phyloP scores from a whole-genome alignment of 1,284 basidiomycete species.

The Hymenochaete sp. region DNA sequence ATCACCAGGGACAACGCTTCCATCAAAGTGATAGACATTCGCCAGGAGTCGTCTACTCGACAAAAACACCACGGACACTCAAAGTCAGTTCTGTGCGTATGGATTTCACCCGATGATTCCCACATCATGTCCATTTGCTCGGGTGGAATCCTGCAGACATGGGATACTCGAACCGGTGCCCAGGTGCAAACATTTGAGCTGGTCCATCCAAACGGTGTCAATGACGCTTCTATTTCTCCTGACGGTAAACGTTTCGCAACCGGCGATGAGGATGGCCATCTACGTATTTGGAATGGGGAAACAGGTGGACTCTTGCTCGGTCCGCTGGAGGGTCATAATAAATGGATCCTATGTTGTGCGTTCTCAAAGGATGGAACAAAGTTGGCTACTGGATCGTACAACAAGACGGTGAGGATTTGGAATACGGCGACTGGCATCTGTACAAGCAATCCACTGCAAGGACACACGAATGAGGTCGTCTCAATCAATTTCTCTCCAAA shows the following conservation, averaged over 20 bases:
- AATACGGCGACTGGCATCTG: too few species aligned
- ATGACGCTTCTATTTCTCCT: constrained; percentile 6
- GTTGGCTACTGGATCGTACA: constrained; percentile 67
- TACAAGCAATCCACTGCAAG: neutral
- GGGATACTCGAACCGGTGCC: too few species aligned
- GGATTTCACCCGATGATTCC: too few species aligned
- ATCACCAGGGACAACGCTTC: too few species aligned
- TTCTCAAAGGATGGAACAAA: constrained; percentile 77
- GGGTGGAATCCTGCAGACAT: too few species aligned
- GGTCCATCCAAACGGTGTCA: too few species aligned
- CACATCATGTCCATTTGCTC: too few species aligned
- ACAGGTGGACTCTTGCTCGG: constrained; percentile 44
- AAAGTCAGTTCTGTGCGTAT: too few species aligned
- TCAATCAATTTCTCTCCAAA: constrained; percentile 3
- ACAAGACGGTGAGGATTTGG: constrained; percentile 76
- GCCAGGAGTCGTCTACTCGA: too few species aligned
- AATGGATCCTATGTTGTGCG: constrained; percentile 40
- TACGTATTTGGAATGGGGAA: constrained; percentile 92
- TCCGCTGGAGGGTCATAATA: constrained; percentile 72
- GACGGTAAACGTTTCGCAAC: constrained; percentile 19
- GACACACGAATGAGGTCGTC: neutral
- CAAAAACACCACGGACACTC: too few species aligned
- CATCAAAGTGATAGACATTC: too few species aligned
- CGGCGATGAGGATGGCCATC: constrained; percentile 63
- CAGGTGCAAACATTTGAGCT: too few species aligned